Evolutionary conservation across 73 alveolate species (phyloP).

Genomic region (Paramecium caudatum): DNA sequence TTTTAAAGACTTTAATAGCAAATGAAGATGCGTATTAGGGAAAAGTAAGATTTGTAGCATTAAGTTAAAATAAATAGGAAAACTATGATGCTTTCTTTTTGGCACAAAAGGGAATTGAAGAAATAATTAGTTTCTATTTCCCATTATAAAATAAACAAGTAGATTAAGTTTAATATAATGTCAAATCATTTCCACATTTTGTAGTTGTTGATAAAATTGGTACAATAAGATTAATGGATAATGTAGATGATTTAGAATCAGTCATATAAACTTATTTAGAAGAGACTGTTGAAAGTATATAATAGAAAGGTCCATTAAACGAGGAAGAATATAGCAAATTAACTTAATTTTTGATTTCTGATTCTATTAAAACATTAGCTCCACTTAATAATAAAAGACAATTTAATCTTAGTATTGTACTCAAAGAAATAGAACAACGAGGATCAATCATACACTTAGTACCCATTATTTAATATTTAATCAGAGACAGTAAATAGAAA

Average conservation of each 20-base stretch:
- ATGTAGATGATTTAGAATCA: slow-evolving; percentile 9
- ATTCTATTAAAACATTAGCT: background rate
- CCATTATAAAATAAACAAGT: background rate
- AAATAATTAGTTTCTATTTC: background rate
- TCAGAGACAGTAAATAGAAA: slow-evolving; percentile 9
- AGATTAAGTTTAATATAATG: slow-evolving; percentile 40
- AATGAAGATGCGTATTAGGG: background rate
- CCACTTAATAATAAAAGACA: background rate
- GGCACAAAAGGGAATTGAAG: background rate
- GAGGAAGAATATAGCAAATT: slow-evolving; percentile 29
- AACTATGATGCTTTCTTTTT: background rate
- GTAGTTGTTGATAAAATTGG: slow-evolving; percentile 31
- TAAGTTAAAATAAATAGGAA: background rate
- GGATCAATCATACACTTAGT: background rate
- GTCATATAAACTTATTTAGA: background rate
- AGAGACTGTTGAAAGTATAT: slow-evolving; percentile 5
- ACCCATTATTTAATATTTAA: background rate
- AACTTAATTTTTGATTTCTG: background rate
- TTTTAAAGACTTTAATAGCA: background rate
- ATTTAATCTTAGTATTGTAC: background rate
- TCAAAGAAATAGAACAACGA: slow-evolving; percentile 21
- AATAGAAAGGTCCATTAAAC: slow-evolving; percentile 14
- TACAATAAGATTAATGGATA: background rate
- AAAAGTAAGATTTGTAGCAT: slow-evolving; percentile 4
- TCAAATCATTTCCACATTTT: slow-evolving; percentile 37